These are phyloP conservation scores for Pichia sp. DNA, from an alignment of 1,139 yeast species.

Conservation along the genomic window DNA sequence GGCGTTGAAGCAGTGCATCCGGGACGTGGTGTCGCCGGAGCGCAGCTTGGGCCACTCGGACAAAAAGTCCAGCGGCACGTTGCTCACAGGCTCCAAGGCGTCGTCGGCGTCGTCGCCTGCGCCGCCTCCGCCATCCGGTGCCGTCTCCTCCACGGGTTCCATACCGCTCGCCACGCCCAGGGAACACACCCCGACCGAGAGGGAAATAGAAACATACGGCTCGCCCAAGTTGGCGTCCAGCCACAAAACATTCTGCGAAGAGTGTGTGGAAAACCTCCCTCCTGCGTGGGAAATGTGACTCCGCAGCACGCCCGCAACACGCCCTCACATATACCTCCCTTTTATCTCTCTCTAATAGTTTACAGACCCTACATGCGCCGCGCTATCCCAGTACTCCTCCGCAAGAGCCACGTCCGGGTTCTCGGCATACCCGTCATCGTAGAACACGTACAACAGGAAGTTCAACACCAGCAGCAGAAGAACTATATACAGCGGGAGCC, in stretches of 20 bases:
- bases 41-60: conserved; percentile 46
- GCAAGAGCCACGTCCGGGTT: background rate
- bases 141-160: background rate
- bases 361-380: too few relatives aligned
- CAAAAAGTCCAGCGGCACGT: conserved; percentile 21
- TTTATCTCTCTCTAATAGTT: background rate
- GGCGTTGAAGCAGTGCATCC: conserved; percentile 48
- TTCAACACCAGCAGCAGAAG: background rate
- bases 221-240: conserved; percentile 16
- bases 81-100: conserved; percentile 1
- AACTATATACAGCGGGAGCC: conserved; percentile 5
- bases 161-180: background rate
- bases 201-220: conserved; percentile 11
- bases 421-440: background rate
- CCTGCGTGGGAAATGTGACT: conserved; percentile 28
- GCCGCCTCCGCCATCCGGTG: too few relatives aligned
- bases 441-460: conserved; percentile 1
- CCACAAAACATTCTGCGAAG: conserved; percentile 23
- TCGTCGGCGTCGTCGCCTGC: too few relatives aligned
- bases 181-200: conserved; percentile 8
- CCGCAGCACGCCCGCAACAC: background rate
- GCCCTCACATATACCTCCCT: too few relatives aligned
- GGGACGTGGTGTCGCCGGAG: conserved; percentile 46
- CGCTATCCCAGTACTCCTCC: conserved; percentile 8
- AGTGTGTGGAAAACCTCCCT: conserved; percentile 27